Evolutionary conservation across 345 rosid genomes (phyloP).

Genomic region (Citropsis articulata): DNA sequence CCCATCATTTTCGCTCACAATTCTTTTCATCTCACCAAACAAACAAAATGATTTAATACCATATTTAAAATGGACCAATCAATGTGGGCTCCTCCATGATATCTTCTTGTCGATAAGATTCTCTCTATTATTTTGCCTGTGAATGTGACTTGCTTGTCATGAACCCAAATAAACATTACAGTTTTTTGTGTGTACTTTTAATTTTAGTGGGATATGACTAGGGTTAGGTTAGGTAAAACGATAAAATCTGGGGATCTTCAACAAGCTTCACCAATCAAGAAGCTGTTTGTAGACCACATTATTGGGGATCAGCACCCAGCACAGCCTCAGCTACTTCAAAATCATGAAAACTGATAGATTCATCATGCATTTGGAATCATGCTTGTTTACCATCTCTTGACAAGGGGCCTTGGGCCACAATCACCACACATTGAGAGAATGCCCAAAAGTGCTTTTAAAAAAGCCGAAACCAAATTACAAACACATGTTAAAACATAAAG

Average conservation of each 20-base stretch:
- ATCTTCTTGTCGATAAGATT: constrained; percentile 42
- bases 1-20: constrained; percentile 31
- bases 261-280: constrained; percentile 21
- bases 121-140: constrained; percentile 52
- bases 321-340: constrained; percentile 12
- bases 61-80: constrained; percentile 15
- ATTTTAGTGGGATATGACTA: constrained; percentile 35
- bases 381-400: not conserved
- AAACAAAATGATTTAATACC: constrained; percentile 26
- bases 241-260: constrained; percentile 17
- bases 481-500: not conserved
- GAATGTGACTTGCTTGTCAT: constrained; percentile 47
- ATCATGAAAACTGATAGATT: not conserved
- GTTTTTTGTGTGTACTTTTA: constrained; percentile 25
- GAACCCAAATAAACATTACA: constrained; percentile 17
- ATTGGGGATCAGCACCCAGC: constrained; percentile 12
- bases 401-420: not conserved
- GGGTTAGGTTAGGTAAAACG: constrained; percentile 32
- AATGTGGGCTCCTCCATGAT: constrained; percentile 36
- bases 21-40: constrained; percentile 27
- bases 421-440: not conserved
- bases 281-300: constrained; percentile 27
- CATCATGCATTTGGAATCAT: not conserved
- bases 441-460: not conserved
- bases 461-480: not conserved